phyloP scores from a whole-genome alignment of 78 protist genomes.

The Planoprotostelium fungivorum region DNA sequence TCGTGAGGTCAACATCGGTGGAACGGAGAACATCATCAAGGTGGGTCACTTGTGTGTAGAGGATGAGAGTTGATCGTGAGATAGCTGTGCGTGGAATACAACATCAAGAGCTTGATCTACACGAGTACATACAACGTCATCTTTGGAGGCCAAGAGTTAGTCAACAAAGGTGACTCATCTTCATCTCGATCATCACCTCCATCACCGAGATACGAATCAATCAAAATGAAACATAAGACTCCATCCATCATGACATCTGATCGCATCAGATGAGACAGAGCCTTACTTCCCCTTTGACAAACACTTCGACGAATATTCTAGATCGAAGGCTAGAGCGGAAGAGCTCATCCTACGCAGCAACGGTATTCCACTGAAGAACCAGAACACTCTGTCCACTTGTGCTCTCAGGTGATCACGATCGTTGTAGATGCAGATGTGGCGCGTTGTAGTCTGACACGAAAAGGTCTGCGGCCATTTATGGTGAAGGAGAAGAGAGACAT shows the following conservation, averaged over 20 bases:
- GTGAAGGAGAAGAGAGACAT: conserved; percentile 14
- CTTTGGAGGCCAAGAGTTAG: conserved; percentile 3
- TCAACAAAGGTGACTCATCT: neutral
- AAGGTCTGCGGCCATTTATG: conserved; percentile 18
- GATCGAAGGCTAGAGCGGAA: conserved; percentile 8
- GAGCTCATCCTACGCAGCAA: neutral
- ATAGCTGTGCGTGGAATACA: neutral
- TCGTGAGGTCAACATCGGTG: neutral
- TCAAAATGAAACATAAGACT: too few relatives aligned
- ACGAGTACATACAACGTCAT: conserved; percentile 3
- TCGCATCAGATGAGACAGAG: neutral
- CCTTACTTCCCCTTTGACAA: conserved; percentile 1
- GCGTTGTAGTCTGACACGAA: neutral
- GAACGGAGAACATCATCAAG: neutral
- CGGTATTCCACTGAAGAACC: neutral
- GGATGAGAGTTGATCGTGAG: neutral
- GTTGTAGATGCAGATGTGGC: neutral
- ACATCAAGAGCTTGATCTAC: neutral
- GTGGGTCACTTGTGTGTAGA: neutral
- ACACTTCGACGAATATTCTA: conserved; percentile 3
- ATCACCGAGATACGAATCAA: too few relatives aligned
- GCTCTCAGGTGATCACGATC: neutral
- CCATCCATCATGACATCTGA: neutral
- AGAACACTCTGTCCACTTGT: neutral
- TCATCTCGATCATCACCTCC: too few relatives aligned